A percentile compares a stretch with the other conserved stretches of the same genome.
Conservation (phyloP, 179 eudicot genomes). For the Actinidia chinensis region DNA sequence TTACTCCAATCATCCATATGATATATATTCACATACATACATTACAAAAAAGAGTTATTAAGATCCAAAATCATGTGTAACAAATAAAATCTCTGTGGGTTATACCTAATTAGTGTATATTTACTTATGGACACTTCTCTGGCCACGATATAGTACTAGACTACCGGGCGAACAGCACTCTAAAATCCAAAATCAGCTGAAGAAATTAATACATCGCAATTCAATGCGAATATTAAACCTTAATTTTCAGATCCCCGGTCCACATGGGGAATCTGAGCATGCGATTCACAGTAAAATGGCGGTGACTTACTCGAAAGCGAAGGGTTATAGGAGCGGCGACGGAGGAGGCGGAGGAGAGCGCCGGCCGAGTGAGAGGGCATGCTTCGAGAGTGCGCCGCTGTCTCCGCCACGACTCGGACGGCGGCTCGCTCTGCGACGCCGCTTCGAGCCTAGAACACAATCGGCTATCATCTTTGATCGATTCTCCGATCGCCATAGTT, state of each 20-base stretch:
- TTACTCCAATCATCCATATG: too few relatives aligned
- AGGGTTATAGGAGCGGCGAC: constrained; percentile 73
- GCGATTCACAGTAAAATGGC: background rate
- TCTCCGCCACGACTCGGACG: constrained; percentile 71
- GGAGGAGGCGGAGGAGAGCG: constrained; percentile 64
- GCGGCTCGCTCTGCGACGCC: constrained; percentile 51
- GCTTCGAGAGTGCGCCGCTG: constrained; percentile 78
- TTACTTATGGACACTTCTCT: too few relatives aligned
- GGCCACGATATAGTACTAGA: too few relatives aligned
- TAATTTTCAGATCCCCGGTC: background rate
- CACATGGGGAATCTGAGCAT: background rate
- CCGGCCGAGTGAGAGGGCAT: constrained; percentile 65
- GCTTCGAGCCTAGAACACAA: constrained; percentile 64
- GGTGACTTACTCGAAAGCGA: constrained; percentile 62
- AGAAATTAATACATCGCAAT: too few relatives aligned
- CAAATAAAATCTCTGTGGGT: too few relatives aligned
- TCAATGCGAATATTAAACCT: background rate
- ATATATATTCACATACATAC: too few relatives aligned
- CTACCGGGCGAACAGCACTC: too few relatives aligned
- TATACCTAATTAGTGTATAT: too few relatives aligned
- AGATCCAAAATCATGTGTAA: background rate
- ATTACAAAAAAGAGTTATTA: background rate
- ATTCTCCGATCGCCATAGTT: constrained; percentile 25
- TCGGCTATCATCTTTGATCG: constrained; percentile 31
- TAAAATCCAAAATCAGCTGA: too few relatives aligned